phyloP scores from a whole-genome alignment of 177 flowering plant species.

The Vitis hybrid region DNA sequence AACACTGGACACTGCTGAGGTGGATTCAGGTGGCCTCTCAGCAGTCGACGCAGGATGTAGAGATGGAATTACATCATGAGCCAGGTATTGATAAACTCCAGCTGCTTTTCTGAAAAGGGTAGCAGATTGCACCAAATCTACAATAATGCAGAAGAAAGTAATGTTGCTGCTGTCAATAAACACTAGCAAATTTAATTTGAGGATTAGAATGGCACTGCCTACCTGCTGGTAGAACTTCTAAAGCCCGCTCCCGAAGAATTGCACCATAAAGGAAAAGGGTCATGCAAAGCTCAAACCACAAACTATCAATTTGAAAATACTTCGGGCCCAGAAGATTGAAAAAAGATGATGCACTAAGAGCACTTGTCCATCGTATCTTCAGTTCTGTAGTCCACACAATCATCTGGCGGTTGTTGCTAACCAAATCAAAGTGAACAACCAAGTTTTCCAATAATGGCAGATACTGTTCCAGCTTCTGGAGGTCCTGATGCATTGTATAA shows the following conservation, averaged over 20 bases:
- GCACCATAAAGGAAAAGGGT: slow-evolving; percentile 62
- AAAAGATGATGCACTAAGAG: slow-evolving; percentile 41
- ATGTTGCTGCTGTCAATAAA: neutral
- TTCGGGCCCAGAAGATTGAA: slow-evolving; percentile 39
- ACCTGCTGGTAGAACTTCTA: slow-evolving; percentile 53
- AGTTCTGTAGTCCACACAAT: slow-evolving; percentile 42
- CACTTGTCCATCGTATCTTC: slow-evolving; percentile 62
- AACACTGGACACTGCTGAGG: slow-evolving; percentile 30
- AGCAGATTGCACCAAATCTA: slow-evolving; percentile 66
- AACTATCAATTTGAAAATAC: slow-evolving; percentile 42
- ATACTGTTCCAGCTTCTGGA: slow-evolving; percentile 58
- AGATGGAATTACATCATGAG: slow-evolving; percentile 41
- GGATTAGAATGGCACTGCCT: neutral
- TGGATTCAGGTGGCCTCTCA: slow-evolving; percentile 58
- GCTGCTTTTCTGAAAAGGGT: slow-evolving; percentile 65
- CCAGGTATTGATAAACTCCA: slow-evolving; percentile 59
- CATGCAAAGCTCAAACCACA: slow-evolving; percentile 64
- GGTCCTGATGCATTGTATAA: slow-evolving; percentile 33
- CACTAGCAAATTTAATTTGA: neutral
- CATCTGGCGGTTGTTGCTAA: slow-evolving; percentile 22
- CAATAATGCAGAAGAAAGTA: slow-evolving; percentile 12
- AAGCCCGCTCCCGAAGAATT: slow-evolving; percentile 52
- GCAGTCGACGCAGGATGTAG: slow-evolving; percentile 26
- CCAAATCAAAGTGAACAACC: slow-evolving; percentile 32
- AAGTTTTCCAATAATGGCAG: slow-evolving; percentile 65